These are phyloP conservation scores for Aspergillus sp. DNA, from an alignment of 2,329 filamentous ascomycete species.

Conservation along the genomic window DNA sequence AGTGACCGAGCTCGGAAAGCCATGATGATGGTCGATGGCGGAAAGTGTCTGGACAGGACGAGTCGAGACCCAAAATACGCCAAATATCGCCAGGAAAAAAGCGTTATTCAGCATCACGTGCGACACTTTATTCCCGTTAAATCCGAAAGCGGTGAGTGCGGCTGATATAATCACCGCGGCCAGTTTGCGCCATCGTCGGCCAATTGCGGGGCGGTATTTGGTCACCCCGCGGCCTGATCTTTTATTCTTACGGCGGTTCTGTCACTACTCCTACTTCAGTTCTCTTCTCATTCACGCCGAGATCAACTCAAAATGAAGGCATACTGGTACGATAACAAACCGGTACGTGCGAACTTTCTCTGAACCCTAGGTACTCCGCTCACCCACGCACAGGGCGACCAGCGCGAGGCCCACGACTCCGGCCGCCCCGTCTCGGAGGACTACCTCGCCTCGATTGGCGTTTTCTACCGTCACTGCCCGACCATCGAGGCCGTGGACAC, in stretches of 20 bases:
- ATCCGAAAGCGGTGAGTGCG: constrained; percentile 18
- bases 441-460: constrained; percentile 71
- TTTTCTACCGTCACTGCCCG: constrained; percentile 71
- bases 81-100: constrained; percentile 7
- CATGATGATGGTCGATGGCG: constrained; percentile 21
- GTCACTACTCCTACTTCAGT: no score
- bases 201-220: constrained; percentile 32
- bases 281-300: not conserved
- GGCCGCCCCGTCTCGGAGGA: constrained; percentile 63
- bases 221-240: constrained; percentile 8
- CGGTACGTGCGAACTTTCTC: constrained; percentile 42
- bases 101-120: constrained; percentile 16
- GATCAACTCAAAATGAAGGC: constrained; percentile 57
- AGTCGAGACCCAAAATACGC: not conserved
- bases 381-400: constrained; percentile 69
- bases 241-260: no score
- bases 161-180: constrained; percentile 15
- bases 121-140: constrained; percentile 12
- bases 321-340: constrained; percentile 68
- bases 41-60: not conserved
- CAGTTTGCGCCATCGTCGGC: constrained; percentile 21
- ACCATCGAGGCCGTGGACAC: constrained; percentile 65
- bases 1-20: constrained; percentile 33
- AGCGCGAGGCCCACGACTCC: constrained; percentile 86
- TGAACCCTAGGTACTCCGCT: not conserved